Base-by-base conservation (phyloP, 164 flowering plant genomes). In the Dillenia turbinata region DNA sequence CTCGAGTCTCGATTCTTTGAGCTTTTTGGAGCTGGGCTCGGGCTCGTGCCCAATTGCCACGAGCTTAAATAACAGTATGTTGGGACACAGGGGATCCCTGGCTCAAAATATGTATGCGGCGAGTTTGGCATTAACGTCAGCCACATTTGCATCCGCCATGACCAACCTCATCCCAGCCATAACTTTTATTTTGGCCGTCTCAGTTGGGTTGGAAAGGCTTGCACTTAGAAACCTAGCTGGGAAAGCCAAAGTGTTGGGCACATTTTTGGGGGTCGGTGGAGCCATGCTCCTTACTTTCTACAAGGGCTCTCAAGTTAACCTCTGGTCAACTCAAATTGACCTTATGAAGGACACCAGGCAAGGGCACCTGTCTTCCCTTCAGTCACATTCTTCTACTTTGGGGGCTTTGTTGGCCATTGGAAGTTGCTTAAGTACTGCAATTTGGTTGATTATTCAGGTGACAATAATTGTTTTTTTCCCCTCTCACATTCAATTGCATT, bases 211-310 rank as follows among this genome's bases (percentile, higher is more conserved):
- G 66, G 89, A 85, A 73, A 71, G 49, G 62, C 12, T 85, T 60
- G 73, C 52, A 2, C 2, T 81, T 2, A 40, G 66, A 19, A 75
- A 74, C 0, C 0, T 55, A 17, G 61, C 69, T 2, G 92, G 94
- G 8, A 70, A 73, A 26, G 81, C 84, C 2, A 90, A 88, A 66
- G 70, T 83, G 24, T 0, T 73, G 22, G 96, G 96, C 8, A 86
- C 90, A 9, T 2, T 74, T 47, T 16, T 83, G 12, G 79, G 94
- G 8, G 63, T 90, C 10, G 65, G 83, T 49, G 96, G 94, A 2
- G 94, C 92, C n/a, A 84, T 90, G 94, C 22, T 83, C 1, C 74
- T 88, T 6, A 88, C 91, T 0, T 78, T 88, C 47, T 88, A 80
- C 78, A 86, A 82, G 66, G 94, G 94, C 10, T 26, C 49, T 1